phyloP scores from a whole-genome alignment of 257 asterid species.

The Jacaranda mimosifolia region DNA sequence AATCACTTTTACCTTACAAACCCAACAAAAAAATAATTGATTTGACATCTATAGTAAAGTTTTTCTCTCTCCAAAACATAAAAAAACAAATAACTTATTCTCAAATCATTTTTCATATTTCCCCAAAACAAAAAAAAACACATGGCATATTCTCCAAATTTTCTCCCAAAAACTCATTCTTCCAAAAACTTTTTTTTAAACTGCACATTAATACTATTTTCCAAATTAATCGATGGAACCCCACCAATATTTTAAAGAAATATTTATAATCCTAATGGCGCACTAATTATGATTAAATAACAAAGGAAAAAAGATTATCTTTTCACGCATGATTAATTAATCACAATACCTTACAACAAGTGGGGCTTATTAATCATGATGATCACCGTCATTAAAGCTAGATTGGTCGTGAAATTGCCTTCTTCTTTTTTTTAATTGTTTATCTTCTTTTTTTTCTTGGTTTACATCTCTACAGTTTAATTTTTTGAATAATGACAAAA shows the following conservation, averaged over 20 bases:
- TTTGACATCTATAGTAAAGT: too few species aligned
- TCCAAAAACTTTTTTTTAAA: too few species aligned
- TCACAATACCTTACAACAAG: not conserved
- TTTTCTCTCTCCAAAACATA: too few species aligned
- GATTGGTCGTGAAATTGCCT: not conserved
- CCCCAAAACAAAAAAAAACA: too few species aligned
- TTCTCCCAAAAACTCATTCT: too few species aligned
- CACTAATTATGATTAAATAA: not conserved
- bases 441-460: not conserved
- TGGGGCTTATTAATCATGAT: not conserved
- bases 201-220: not conserved
- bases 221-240: constrained; percentile 14
- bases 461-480: not conserved
- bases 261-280: constrained; percentile 2
- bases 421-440: not conserved
- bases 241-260: constrained; percentile 23
- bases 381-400: not conserved
- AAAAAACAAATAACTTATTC: too few species aligned
- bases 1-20: too few species aligned
- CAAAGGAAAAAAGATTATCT: not conserved
- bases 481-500: too few species aligned
- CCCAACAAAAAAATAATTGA: too few species aligned
- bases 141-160: too few species aligned
- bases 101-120: too few species aligned
- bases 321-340: constrained; percentile 29